Percentiles rank a stretch among this genome's conserved stretches.
phyloP scores from a whole-genome alignment of 805 yeast species.

The Candida berthetii region DNA sequence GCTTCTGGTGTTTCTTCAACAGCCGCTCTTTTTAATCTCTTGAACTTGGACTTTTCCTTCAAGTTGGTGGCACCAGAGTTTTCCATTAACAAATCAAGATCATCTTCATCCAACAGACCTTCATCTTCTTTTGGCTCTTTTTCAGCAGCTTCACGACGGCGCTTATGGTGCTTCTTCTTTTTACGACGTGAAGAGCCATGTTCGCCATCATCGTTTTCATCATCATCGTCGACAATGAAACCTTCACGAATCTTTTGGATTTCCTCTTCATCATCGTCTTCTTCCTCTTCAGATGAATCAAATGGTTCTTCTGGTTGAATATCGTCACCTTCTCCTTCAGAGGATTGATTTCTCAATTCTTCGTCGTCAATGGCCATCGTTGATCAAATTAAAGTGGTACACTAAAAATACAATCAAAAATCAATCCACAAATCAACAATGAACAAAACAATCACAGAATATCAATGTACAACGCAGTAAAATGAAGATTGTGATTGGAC shows the following conservation, averaged over 20 bases:
- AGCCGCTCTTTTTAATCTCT: conserved; percentile 77
- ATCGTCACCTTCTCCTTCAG: conserved; percentile 39
- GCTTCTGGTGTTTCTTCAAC: conserved; percentile 27
- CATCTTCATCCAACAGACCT: conserved; percentile 89
- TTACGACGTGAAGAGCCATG: conserved; percentile 22
- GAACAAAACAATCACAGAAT: no score
- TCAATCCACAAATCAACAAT: no score
- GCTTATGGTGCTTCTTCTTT: conserved; percentile 30
- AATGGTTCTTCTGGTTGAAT: conserved; percentile 26
- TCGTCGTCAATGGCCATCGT: conserved; percentile 18
- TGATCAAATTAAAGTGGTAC: background rate
- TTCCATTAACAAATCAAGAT: conserved; percentile 84
- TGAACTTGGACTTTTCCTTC: conserved; percentile 45
- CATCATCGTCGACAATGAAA: conserved; percentile 90
- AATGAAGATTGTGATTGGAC: no score
- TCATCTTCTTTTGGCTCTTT: conserved; percentile 45
- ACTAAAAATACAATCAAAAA: background rate
- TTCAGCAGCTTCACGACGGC: conserved; percentile 19
- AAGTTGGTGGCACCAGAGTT: conserved; percentile 66
- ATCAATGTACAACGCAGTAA: no score
- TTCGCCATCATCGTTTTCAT: conserved; percentile 50
- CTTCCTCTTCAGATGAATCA: conserved; percentile 88
- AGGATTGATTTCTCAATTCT: conserved; percentile 7
- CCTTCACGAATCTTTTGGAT: conserved; percentile 80
- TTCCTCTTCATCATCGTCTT: conserved; percentile 89